These are phyloP conservation scores for Coemansia asiatica DNA, from an alignment of 192 early-diverging fungal species.

Conservation along the genomic window DNA sequence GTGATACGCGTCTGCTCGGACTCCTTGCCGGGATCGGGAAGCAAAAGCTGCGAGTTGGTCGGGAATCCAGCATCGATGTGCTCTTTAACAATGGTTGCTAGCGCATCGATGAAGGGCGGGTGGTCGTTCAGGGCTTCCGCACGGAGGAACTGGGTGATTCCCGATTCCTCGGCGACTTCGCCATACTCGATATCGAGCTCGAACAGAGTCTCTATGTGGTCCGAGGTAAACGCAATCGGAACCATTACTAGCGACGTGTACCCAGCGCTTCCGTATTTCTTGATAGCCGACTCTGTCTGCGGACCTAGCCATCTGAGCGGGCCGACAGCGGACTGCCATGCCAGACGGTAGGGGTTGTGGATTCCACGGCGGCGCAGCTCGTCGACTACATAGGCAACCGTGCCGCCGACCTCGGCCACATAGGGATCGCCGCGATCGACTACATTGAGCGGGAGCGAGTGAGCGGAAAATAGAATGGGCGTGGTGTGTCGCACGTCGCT, in stretches of 20 bases:
- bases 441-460: slow-evolving; percentile 91
- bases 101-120: slow-evolving; percentile 84
- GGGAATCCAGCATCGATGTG: slow-evolving; percentile 66
- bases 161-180: slow-evolving; percentile 76
- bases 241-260: slow-evolving; percentile 81
- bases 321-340: slow-evolving; percentile 96
- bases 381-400: slow-evolving; percentile 79
- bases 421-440: slow-evolving; percentile 93
- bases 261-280: slow-evolving; percentile 73
- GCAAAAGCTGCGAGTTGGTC: slow-evolving; percentile 42
- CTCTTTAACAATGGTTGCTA: slow-evolving; percentile 81
- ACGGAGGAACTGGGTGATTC: slow-evolving; percentile 81
- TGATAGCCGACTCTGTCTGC: slow-evolving; percentile 77
- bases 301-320: slow-evolving; percentile 91
- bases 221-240: slow-evolving; percentile 94
- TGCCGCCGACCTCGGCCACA: slow-evolving; percentile 81
- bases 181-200: slow-evolving; percentile 96
- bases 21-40: slow-evolving; percentile 45
- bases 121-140: slow-evolving; percentile 92
- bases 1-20: slow-evolving; percentile 39
- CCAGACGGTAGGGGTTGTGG: slow-evolving; percentile 81
- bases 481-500: slow-evolving; percentile 74
- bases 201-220: slow-evolving; percentile 96
- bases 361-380: slow-evolving; percentile 60
- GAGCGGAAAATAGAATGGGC: slow-evolving; percentile 91